phyloP scores from a whole-genome alignment of 345 rosid genomes.

The Heritiera fomes region DNA sequence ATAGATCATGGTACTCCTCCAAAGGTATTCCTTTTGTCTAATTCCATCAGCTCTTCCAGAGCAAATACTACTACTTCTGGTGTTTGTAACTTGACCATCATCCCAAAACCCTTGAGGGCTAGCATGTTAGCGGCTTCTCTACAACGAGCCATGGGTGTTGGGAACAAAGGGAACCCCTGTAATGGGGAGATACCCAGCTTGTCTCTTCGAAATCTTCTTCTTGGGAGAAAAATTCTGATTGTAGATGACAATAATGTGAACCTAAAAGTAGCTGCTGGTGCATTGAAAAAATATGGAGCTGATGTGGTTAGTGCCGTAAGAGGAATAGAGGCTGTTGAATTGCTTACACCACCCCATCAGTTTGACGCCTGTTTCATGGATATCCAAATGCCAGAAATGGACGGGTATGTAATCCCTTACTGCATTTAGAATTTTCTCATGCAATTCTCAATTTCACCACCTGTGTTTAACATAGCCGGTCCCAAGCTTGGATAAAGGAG shows the following conservation, averaged over 20 bases:
- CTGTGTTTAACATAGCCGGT: too few relatives aligned
- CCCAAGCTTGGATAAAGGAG: too few relatives aligned
- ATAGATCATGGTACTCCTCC: slow-evolving; percentile 37
- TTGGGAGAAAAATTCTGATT: slow-evolving; percentile 67
- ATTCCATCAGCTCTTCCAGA: slow-evolving; percentile 44
- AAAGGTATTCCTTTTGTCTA: slow-evolving; percentile 62
- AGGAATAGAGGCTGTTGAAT: slow-evolving; percentile 56
- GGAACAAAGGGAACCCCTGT: slow-evolving; percentile 51
- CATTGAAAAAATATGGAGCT: slow-evolving; percentile 87
- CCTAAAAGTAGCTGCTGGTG: slow-evolving; percentile 85
- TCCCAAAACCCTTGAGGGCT: slow-evolving; percentile 79
- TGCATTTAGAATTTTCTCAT: slow-evolving; percentile 7
- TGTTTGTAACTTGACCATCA: slow-evolving; percentile 40
- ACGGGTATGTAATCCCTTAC: slow-evolving; percentile 59
- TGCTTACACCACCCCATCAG: slow-evolving; percentile 69
- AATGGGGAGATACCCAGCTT: slow-evolving; percentile 57
- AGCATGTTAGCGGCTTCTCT: slow-evolving; percentile 79
- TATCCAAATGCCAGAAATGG: slow-evolving; percentile 97
- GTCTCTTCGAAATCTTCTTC: slow-evolving; percentile 63
- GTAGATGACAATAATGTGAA: slow-evolving; percentile 90
- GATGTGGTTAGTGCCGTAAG: slow-evolving; percentile 68
- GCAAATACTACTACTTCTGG: slow-evolving; percentile 25
- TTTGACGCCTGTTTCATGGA: slow-evolving; percentile 99
- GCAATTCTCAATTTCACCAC: neutral
- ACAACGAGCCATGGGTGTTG: slow-evolving; percentile 68